These are phyloP conservation scores for Lentinula novae-zelandiae DNA, from an alignment of 1,284 basidiomycete species.

Conservation along the genomic window DNA sequence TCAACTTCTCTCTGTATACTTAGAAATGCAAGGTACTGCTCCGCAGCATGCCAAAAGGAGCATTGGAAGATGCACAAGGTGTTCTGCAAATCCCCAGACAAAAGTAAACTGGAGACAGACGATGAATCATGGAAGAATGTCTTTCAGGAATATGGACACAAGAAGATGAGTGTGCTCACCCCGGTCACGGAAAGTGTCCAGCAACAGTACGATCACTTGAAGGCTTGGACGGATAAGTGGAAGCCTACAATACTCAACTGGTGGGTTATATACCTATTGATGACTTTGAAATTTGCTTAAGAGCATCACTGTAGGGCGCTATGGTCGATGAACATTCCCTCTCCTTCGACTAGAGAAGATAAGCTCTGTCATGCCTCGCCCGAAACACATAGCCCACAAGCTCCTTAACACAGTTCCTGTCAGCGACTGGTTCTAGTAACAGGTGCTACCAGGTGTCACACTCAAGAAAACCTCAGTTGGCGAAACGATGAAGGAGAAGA, in stretches of 20 bases:
- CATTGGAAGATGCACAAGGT: not conserved
- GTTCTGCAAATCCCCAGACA: not conserved
- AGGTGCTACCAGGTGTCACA: too few species aligned
- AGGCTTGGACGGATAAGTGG: not conserved
- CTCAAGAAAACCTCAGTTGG: too few species aligned
- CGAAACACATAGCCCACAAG: too few species aligned
- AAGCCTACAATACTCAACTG: not conserved
- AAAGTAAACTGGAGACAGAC: not conserved
- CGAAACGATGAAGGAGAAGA: too few species aligned
- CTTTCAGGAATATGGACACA: not conserved
- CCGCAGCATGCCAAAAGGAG: not conserved
- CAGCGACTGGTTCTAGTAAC: too few species aligned
- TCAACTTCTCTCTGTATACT: not conserved
- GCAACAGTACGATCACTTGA: not conserved
- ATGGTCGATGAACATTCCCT: not conserved
- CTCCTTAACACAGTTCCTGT: too few species aligned
- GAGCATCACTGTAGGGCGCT: not conserved
- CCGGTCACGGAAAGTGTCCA: not conserved
- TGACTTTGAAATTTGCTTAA: not conserved
- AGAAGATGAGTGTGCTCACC: not conserved
- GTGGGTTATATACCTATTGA: not conserved
- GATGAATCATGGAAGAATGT: not conserved
- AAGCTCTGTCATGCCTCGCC: too few species aligned
- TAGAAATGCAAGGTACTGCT: not conserved
- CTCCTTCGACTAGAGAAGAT: not conserved